phyloP scores from a whole-genome alignment of 139 green algal genomes.

The Asterochloris sp. region DNA sequence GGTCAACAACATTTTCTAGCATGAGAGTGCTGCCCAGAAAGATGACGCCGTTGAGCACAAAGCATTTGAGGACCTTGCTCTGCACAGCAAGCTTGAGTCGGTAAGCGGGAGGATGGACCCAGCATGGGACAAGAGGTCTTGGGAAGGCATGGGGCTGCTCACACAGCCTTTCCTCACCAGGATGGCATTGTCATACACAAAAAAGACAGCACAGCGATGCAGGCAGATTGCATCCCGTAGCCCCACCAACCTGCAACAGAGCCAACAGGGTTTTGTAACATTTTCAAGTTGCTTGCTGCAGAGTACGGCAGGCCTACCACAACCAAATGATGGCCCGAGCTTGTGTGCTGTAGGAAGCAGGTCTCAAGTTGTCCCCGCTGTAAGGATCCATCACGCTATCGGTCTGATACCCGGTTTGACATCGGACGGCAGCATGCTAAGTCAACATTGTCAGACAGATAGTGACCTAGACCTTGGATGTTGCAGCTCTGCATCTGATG shows the following conservation, averaged over 20 bases:
- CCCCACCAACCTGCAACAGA: constrained; percentile 24
- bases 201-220: constrained; percentile 35
- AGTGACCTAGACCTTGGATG: too few species aligned
- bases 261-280: neutral
- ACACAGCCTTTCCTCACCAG: constrained; percentile 26
- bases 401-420: too few species aligned
- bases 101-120: too few species aligned
- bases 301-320: too few species aligned
- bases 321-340: too few species aligned
- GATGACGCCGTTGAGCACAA: constrained; percentile 58
- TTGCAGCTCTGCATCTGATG: too few species aligned
- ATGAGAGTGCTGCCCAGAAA: constrained; percentile 55
- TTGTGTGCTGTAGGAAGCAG: too few species aligned
- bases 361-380: too few species aligned
- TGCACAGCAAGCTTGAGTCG: constrained; percentile 23
- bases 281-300: neutral
- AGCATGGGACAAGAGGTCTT: neutral
- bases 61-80: constrained; percentile 44
- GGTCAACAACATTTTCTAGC: constrained; percentile 32
- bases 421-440: too few species aligned
- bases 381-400: too few species aligned
- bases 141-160: neutral
- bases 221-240: constrained; percentile 31
- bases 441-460: too few species aligned
- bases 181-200: constrained; percentile 35